Conservation (phyloP, 2,329 filamentous ascomycete species). For the Sarocladium brachiariae region DNA sequence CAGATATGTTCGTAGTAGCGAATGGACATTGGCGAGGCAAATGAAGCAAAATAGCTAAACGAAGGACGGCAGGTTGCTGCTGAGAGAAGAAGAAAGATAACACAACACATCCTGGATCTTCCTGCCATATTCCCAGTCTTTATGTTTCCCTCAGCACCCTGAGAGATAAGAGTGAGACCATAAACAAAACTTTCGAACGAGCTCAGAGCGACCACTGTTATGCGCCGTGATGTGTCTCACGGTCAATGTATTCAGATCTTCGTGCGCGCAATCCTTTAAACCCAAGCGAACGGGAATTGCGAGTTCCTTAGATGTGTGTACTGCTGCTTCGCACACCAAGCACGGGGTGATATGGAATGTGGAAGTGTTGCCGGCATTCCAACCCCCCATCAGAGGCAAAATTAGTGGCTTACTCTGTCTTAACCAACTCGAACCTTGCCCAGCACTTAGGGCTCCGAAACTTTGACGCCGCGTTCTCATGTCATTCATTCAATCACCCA, state of each 20-base stretch:
- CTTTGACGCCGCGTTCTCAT: no score
- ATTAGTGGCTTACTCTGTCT: background rate
- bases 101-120: background rate
- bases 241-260: background rate
- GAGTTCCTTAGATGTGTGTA: background rate
- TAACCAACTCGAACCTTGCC: no score
- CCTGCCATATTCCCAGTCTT: background rate
- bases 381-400: background rate
- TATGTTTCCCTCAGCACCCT: background rate
- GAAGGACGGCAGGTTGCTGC: conserved; percentile 1
- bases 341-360: background rate
- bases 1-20: no score
- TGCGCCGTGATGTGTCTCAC: background rate
- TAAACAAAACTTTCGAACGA: background rate
- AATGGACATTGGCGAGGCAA: background rate
- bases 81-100: background rate
- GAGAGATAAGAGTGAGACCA: background rate
- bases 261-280: background rate
- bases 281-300: background rate
- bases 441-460: no score
- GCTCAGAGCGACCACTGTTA: background rate
- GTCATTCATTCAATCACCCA: no score
- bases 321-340: background rate
- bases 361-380: background rate
- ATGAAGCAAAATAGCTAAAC: background rate